Conservation (phyloP, 345 rosid genomes). For the Populus tremula region DNA sequence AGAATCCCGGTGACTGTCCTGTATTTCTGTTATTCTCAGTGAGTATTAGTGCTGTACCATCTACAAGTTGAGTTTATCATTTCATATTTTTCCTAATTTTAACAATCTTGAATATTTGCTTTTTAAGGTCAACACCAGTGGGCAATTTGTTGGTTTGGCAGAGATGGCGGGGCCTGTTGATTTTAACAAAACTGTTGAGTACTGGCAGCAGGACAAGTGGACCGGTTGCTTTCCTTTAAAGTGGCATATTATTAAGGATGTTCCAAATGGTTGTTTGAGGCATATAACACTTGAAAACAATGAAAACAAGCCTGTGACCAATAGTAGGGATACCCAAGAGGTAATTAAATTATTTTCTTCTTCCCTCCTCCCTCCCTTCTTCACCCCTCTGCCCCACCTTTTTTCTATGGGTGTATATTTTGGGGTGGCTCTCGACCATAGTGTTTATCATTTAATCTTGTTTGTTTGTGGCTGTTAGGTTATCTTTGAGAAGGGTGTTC, state of each 20-base stretch:
- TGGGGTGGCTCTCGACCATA: not conserved
- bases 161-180: slow-evolving; percentile 78
- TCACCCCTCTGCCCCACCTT: not conserved
- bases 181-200: slow-evolving; percentile 60
- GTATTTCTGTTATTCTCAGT: slow-evolving; percentile 76
- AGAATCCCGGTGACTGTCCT: slow-evolving; percentile 48
- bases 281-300: slow-evolving; percentile 64
- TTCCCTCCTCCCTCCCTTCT: not conserved
- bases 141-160: slow-evolving; percentile 78
- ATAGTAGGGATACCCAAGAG: slow-evolving; percentile 88
- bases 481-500: slow-evolving; percentile 24
- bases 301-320: slow-evolving; percentile 78
- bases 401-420: not conserved
- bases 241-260: slow-evolving; percentile 79
- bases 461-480: slow-evolving; percentile 11
- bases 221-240: slow-evolving; percentile 72
- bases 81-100: not conserved
- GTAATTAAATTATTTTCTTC: slow-evolving; percentile 27
- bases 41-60: slow-evolving; percentile 24
- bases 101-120: slow-evolving; percentile 2
- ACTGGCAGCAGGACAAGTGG: slow-evolving; percentile 91
- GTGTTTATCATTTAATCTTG: not conserved
- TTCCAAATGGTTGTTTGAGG: slow-evolving; percentile 64
- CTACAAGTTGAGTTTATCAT: not conserved
- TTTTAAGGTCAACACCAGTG: slow-evolving; percentile 79